Conservation (phyloP, 2,329 filamentous ascomycete genomes). For the Chlorencoelia australis region DNA sequence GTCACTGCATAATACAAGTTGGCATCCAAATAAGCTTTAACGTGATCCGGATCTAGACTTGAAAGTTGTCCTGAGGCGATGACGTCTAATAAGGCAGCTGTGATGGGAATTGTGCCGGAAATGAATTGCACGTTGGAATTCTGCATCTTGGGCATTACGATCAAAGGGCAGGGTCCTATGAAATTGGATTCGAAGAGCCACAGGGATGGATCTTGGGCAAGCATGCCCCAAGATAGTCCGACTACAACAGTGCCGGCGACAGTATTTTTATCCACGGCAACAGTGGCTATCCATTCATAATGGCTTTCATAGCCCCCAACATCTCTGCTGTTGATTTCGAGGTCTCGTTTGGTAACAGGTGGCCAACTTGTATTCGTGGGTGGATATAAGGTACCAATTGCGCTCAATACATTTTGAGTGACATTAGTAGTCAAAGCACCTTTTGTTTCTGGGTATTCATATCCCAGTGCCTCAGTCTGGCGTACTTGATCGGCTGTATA, state of each 20-base stretch:
- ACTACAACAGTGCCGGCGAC: constrained; percentile 53
- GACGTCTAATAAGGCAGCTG: constrained; percentile 30
- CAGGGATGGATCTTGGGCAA: constrained; percentile 12
- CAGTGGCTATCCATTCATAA: constrained; percentile 57
- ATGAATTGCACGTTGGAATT: constrained; percentile 17
- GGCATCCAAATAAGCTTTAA: constrained; percentile 18
- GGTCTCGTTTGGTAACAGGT: background rate
- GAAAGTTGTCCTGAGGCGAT: constrained; percentile 22
- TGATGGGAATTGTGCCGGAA: constrained; percentile 36
- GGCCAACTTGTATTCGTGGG: constrained; percentile 3
- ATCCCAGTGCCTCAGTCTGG: constrained; percentile 17
- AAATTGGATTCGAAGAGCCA: constrained; percentile 24
- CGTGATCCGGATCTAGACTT: constrained; percentile 17
- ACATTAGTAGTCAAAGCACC: constrained; percentile 47
- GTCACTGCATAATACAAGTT: constrained; percentile 22
- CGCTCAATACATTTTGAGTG: constrained; percentile 48
- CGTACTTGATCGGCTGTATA: constrained; percentile 24
- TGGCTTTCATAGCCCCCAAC: constrained; percentile 1
- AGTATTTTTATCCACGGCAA: constrained; percentile 50
- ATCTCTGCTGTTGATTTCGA: constrained; percentile 12
- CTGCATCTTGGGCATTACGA: constrained; percentile 28
- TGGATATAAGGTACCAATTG: constrained; percentile 45
- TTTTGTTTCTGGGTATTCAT: constrained; percentile 24
- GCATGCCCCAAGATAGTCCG: constrained; percentile 54
- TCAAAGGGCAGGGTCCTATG: constrained; percentile 23